Evolutionary conservation across 179 eudicot species (phyloP), one percentile per base, ranked within the genome.

Genomic region (Silene noctiflora): DNA sequence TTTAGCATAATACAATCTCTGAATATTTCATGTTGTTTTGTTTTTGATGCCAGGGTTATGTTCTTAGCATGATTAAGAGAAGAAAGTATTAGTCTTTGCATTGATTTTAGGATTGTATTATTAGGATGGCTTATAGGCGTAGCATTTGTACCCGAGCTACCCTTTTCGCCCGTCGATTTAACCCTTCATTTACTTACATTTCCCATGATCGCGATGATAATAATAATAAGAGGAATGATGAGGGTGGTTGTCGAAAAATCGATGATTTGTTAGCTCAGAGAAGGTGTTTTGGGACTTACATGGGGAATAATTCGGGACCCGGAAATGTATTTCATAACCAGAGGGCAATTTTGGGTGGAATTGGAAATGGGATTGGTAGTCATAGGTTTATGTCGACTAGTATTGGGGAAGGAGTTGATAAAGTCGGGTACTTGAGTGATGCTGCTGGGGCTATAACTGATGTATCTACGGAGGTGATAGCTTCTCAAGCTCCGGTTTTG

Each of bases 91-190:
- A 0, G 42, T 39, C 27, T 20, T 68, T 68, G 17, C 19, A n/a
- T 68, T 68, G 55, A 33, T 44, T 68, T 68, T 22, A 39, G 72
- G 12, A 4, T 21, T 66, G 69, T 66, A 2, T 33, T 29, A 58
- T 69, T 62, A 58, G 75, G 77, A 91, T 93, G 97, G 93, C 94
- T 14, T 93, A 83, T 72, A 80, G 98, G 66, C 93, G 97, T 63
- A 82, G 86, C 80, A 75, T 93, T 51, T 79, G 87, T 35, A 42
- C 84, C 10, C 73, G 91, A 72, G 86, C 91, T 24, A 89, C 82
- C 13, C 81, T 86, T 48, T 71, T 88, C 10, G 81, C 86, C 53
- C 81, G 86, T 10, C 71, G 91, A 51, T 76, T 80, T 42, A 79
- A 80, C 69, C 89, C 91, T n/a, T 76, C 87, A 27, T 78, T 93